Percentiles rank a stretch among this genome's conserved stretches.
These are phyloP conservation scores for Calcarisporium arbuscula DNA, from an alignment of 2,329 filamentous ascomycete species.

Conservation along the genomic window DNA sequence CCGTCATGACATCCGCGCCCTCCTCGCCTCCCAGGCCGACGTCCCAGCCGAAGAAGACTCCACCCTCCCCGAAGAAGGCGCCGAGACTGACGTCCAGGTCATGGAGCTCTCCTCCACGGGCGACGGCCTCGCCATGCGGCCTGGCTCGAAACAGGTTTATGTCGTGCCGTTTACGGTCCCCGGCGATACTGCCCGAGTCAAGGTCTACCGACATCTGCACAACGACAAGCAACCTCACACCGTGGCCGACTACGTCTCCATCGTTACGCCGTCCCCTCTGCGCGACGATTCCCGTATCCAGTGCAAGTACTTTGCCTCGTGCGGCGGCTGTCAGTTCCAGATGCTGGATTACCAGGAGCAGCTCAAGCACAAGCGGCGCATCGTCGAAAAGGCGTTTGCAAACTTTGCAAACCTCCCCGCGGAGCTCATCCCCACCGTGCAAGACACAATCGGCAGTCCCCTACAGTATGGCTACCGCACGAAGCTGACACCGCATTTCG, in stretches of 20 bases:
- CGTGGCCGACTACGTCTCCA: slow-evolving; percentile 73
- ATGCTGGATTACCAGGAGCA: slow-evolving; percentile 90
- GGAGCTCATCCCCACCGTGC: slow-evolving; percentile 66
- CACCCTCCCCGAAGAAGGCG: slow-evolving; percentile 57
- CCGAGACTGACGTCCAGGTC: slow-evolving; percentile 78
- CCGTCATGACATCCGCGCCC: slow-evolving; percentile 52
- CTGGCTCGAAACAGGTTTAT: slow-evolving; percentile 61
- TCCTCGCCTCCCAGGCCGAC: slow-evolving; percentile 35
- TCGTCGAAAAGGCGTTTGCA: slow-evolving; percentile 84
- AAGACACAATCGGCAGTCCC: slow-evolving; percentile 83
- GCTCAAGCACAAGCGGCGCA: slow-evolving; percentile 72
- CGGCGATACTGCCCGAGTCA: slow-evolving; percentile 73
- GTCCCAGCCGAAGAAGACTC: slow-evolving; percentile 17
- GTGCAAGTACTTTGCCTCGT: slow-evolving; percentile 82
- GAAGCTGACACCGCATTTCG: slow-evolving; percentile 95
- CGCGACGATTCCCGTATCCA: slow-evolving; percentile 71
- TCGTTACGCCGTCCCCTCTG: slow-evolving; percentile 64
- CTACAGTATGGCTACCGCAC: slow-evolving; percentile 91
- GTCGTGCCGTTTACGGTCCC: slow-evolving; percentile 85
- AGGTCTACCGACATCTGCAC: slow-evolving; percentile 66
- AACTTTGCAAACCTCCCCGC: slow-evolving; percentile 84
- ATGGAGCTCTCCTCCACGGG: slow-evolving; percentile 82
- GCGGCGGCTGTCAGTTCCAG: slow-evolving; percentile 94
- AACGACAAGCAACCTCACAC: slow-evolving; percentile 65
- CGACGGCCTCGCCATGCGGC: slow-evolving; percentile 75